Conservation (phyloP, 2,329 filamentous ascomycete species). For the Ophiostoma tasmaniense region DNA sequence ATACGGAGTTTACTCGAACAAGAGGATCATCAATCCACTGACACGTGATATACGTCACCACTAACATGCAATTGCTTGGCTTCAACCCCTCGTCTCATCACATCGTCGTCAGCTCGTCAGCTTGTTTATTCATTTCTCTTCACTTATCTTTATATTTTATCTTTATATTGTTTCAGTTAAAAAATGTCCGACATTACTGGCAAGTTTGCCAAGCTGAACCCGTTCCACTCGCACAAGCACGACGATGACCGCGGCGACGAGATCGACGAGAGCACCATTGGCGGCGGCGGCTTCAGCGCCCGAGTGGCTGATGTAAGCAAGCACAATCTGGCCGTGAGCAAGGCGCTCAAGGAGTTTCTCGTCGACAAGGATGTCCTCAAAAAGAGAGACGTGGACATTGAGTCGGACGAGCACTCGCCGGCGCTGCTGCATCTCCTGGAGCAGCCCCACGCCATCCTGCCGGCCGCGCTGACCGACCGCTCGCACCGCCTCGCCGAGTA, state of each 20-base stretch:
- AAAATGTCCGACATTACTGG: neutral
- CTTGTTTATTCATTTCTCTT: neutral
- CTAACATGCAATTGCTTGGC: neutral
- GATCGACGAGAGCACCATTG: neutral
- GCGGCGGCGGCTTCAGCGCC: conserved; percentile 4
- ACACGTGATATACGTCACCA: neutral
- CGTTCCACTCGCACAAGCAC: neutral
- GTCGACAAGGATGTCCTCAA: neutral
- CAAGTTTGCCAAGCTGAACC: neutral
- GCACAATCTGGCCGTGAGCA: neutral
- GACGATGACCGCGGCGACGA: conserved; percentile 3
- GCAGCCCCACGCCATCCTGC: conserved; percentile 1
- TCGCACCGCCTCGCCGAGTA: neutral
- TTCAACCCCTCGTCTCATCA: neutral
- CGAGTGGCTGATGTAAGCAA: neutral
- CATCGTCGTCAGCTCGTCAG: neutral
- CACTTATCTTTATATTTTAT: neutral
- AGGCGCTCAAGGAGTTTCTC: neutral
- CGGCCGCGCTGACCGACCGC: conserved; percentile 2
- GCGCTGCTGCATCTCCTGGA: neutral
- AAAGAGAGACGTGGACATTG: neutral
- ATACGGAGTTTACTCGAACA: neutral
- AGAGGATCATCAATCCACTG: neutral
- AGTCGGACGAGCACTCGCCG: neutral
- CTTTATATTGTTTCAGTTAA: neutral